These are phyloP conservation scores for Colletotrichum brevisporum DNA, from an alignment of 2,329 filamentous ascomycete genomes.

Conservation along the genomic window DNA sequence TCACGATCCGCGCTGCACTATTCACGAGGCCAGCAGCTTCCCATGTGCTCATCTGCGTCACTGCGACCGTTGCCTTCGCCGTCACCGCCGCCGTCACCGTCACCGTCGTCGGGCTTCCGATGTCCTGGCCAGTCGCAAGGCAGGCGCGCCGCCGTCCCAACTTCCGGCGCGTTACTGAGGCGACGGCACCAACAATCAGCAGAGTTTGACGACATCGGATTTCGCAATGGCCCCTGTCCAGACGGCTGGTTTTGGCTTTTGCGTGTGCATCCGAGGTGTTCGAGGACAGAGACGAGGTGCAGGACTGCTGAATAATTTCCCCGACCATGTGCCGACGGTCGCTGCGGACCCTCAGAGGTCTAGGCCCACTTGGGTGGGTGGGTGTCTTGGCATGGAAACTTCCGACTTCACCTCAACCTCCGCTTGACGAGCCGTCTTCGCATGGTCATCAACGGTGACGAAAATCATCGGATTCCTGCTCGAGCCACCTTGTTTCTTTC, in stretches of 20 bases:
- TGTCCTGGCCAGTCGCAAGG: too few species aligned
- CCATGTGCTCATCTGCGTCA: conserved; percentile 7
- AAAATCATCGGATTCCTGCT: too few species aligned
- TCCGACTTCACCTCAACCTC: conserved; percentile 8
- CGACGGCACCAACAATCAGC: conserved; percentile 4
- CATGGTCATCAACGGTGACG: background rate
- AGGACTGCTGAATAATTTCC: background rate
- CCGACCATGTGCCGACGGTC: conserved; percentile 6
- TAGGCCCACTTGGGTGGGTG: conserved; percentile 1
- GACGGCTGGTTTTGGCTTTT: conserved; percentile 14
- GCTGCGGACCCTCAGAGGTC: too few species aligned
- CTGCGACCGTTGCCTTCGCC: conserved; percentile 15
- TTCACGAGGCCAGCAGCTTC: background rate
- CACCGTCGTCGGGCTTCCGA: too few species aligned
- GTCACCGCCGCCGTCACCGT: background rate
- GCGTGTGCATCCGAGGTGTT: background rate
- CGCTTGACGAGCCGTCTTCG: background rate
- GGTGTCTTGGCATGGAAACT: conserved; percentile 12
- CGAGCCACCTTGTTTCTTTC: too few species aligned
- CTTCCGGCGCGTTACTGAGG: background rate
- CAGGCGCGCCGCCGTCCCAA: too few species aligned
- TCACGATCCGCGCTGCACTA: conserved; percentile 6
- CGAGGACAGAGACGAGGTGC: background rate
- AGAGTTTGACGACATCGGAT: conserved; percentile 31
- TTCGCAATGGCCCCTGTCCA: background rate